Evolutionary conservation across 768 basidiomycete genomes (phyloP).

Genomic region (Lactarius hatsudake): DNA sequence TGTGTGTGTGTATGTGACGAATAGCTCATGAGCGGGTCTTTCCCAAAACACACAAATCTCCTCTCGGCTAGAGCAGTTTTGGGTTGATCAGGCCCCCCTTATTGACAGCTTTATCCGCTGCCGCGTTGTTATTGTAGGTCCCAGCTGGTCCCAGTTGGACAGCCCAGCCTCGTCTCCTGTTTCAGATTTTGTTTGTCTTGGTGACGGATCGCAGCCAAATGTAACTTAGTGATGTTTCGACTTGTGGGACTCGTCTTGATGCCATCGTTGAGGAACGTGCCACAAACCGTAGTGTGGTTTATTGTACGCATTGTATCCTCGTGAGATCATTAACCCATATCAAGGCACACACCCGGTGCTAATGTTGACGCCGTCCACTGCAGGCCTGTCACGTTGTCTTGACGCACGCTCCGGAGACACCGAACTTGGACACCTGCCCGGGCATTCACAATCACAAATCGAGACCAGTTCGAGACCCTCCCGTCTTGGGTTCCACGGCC

Average conservation of each 20-base stretch:
- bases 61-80: neutral
- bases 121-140: neutral
- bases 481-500: neutral
- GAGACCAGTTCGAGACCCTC: neutral
- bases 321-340: neutral
- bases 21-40: neutral
- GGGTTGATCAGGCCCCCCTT: neutral
- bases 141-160: neutral
- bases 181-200: slow-evolving; percentile 2
- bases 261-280: neutral
- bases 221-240: neutral
- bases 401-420: too few species aligned
- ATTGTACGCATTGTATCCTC: neutral
- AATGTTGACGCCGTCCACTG: neutral
- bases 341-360: neutral
- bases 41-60: neutral
- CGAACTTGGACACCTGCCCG: neutral
- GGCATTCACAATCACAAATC: neutral
- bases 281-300: neutral
- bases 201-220: neutral
- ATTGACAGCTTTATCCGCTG: neutral
- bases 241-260: neutral
- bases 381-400: neutral
- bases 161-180: neutral
- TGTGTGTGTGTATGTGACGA: neutral